Evolutionary conservation across 2,329 filamentous ascomycete species (phyloP).

Genomic region (Colletotrichum salicis): DNA sequence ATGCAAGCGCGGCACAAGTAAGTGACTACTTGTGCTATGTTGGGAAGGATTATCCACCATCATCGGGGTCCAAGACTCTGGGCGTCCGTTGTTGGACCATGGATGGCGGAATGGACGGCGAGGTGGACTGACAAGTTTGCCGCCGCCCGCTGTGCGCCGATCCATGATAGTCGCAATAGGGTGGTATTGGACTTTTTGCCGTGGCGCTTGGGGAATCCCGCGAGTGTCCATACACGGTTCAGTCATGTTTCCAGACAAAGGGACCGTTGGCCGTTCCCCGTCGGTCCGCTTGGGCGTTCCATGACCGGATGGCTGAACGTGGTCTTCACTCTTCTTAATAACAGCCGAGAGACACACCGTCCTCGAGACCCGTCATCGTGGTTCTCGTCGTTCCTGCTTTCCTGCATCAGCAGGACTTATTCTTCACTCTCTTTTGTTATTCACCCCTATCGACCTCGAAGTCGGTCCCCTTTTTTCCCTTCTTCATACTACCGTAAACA

Average conservation of each 20-base stretch:
- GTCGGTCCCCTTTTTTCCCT: not conserved
- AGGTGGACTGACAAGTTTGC: conserved; percentile 29
- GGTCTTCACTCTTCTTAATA: conserved; percentile 33
- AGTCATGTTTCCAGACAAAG: conserved; percentile 26
- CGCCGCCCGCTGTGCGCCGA: conserved; percentile 18
- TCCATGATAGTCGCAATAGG: conserved; percentile 1
- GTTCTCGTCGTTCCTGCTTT: conserved; percentile 17
- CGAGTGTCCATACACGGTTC: conserved; percentile 13
- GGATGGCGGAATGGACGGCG: not conserved
- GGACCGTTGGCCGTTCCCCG: conserved; percentile 33
- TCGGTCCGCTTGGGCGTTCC: conserved; percentile 30
- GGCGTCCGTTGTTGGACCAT: conserved; percentile 8
- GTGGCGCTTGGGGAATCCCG: conserved; percentile 32
- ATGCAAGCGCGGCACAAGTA: conserved; percentile 11
- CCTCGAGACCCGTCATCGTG: conserved; percentile 16
- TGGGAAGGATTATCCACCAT: conserved; percentile 8
- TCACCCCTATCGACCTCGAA: conserved; percentile 13
- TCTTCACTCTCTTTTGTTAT: conserved; percentile 20
- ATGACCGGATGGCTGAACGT: conserved; percentile 27
- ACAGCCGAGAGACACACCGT: conserved; percentile 27
- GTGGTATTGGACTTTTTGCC: not conserved
- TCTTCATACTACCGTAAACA: not conserved
- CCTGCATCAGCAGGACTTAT: conserved; percentile 23
- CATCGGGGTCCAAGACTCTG: conserved; percentile 23
- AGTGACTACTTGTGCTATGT: not conserved